Percentiles rank a stretch among this genome's conserved stretches.
Conservation (phyloP, 1,139 yeast genomes). For the Hemisphaericaspora xylanilytica region DNA sequence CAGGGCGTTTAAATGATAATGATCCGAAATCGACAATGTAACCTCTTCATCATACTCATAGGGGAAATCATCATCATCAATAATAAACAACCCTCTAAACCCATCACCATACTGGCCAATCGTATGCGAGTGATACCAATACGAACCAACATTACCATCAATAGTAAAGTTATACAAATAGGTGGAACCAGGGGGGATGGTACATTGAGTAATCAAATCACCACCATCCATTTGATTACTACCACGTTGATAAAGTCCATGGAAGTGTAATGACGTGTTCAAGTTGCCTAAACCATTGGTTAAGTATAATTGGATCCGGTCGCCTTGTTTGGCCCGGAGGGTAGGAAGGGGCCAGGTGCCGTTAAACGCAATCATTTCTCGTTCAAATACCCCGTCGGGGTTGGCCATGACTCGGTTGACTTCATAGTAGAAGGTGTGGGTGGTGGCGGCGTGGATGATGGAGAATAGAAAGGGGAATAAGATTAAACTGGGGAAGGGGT, state of each 20-base stretch:
- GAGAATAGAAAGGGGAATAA: slow-evolving; percentile 7
- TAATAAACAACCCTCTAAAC: slow-evolving; percentile 65
- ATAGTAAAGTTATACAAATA: slow-evolving; percentile 65
- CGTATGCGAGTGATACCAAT: slow-evolving; percentile 83
- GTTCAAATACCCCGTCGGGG: slow-evolving; percentile 58
- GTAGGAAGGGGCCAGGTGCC: slow-evolving; percentile 74
- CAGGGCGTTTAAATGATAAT: slow-evolving; percentile 55
- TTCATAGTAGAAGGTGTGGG: slow-evolving; percentile 42
- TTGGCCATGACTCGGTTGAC: slow-evolving; percentile 56
- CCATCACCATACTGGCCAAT: slow-evolving; percentile 79
- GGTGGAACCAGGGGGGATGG: slow-evolving; percentile 65
- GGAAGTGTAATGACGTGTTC: slow-evolving; percentile 71
- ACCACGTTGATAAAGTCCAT: slow-evolving; percentile 67
- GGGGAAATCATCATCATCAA: slow-evolving; percentile 60
- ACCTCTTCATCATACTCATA: slow-evolving; percentile 65
- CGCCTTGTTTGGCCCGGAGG: slow-evolving; percentile 62
- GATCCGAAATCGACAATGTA: slow-evolving; percentile 54
- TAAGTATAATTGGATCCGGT: slow-evolving; percentile 56
- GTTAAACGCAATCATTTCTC: slow-evolving; percentile 63
- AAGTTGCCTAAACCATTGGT: slow-evolving; percentile 54
- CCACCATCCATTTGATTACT: slow-evolving; percentile 75
- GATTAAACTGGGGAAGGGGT: slow-evolving; percentile 4
- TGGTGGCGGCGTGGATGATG: slow-evolving; percentile 35
- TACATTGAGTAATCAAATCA: slow-evolving; percentile 74
- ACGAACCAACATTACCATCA: slow-evolving; percentile 66